These are phyloP conservation scores for Termitomyces sp. DNA, from an alignment of 768 basidiomycete genomes.

Conservation along the genomic window DNA sequence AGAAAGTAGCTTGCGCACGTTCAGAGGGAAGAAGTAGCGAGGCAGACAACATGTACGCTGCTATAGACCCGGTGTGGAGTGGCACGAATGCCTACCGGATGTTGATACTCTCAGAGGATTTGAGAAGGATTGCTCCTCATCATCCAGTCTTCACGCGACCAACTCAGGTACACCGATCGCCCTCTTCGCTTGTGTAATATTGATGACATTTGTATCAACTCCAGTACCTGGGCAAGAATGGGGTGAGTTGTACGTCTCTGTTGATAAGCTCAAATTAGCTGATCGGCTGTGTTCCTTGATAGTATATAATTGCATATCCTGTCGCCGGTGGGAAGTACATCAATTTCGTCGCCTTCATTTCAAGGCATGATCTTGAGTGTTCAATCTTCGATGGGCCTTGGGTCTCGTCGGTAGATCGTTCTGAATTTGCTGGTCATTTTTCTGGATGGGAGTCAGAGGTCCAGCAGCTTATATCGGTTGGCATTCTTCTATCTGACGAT, in stretches of 20 bases:
- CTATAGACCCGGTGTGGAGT: conserved; percentile 51
- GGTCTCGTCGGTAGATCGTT: conserved; percentile 39
- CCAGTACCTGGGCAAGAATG: conserved; percentile 54
- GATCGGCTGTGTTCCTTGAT: neutral
- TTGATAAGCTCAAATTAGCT: neutral
- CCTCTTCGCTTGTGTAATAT: neutral
- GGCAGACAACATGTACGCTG: conserved; percentile 33
- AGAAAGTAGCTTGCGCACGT: conserved; percentile 29
- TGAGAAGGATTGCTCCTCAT: conserved; percentile 35
- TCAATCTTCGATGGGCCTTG: conserved; percentile 45
- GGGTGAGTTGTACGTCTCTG: conserved; percentile 22
- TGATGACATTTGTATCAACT: neutral
- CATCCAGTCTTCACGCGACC: conserved; percentile 44
- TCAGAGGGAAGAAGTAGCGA: conserved; percentile 28
- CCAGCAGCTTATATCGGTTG: conserved; percentile 48
- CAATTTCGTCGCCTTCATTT: conserved; percentile 57
- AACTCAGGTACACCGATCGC: conserved; percentile 34
- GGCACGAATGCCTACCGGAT: conserved; percentile 56
- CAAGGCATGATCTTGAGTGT: conserved; percentile 45
- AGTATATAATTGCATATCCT: conserved; percentile 62
- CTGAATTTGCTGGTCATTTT: conserved; percentile 42
- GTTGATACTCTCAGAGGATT: conserved; percentile 45
- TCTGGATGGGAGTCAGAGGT: conserved; percentile 56
- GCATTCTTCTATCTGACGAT: conserved; percentile 5
- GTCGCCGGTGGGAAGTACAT: conserved; percentile 52